These are phyloP conservation scores for Fusarium sp. DNA, from an alignment of 2,329 filamentous ascomycete genomes.

Conservation along the genomic window DNA sequence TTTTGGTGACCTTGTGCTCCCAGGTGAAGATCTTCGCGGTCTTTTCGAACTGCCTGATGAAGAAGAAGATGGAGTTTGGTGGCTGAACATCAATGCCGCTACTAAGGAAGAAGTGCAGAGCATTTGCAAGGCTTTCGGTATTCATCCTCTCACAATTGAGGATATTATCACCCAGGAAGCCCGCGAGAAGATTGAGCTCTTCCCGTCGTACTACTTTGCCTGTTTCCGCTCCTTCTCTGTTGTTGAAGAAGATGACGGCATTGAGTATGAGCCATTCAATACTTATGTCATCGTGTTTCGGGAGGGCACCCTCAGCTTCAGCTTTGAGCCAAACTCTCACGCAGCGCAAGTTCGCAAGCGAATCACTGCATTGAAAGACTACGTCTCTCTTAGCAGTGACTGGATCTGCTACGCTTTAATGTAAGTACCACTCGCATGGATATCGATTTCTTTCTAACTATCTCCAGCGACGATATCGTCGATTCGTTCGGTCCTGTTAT, in stretches of 20 bases:
- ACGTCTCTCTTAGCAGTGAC: slow-evolving; percentile 92
- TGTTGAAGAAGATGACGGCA: slow-evolving; percentile 79
- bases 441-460: slow-evolving; percentile 38
- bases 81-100: slow-evolving; percentile 93
- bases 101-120: slow-evolving; percentile 88
- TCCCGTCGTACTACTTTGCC: slow-evolving; percentile 97
- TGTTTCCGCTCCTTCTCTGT: slow-evolving; percentile 93
- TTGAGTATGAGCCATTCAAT: slow-evolving; percentile 94
- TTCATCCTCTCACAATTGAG: slow-evolving; percentile 95
- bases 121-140: slow-evolving; percentile 92
- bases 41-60: slow-evolving; percentile 78
- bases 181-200: slow-evolving; percentile 97
- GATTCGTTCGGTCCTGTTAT: slow-evolving; percentile 95
- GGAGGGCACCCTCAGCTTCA: slow-evolving; percentile 94
- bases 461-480: slow-evolving; percentile 87
- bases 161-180: slow-evolving; percentile 96
- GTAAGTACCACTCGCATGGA: slow-evolving; percentile 61
- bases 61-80: slow-evolving; percentile 88
- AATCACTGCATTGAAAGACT: slow-evolving; percentile 93
- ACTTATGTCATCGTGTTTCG: slow-evolving; percentile 97
- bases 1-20: slow-evolving; percentile 86
- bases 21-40: slow-evolving; percentile 88
- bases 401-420: slow-evolving; percentile 99
- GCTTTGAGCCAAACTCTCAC: slow-evolving; percentile 87
- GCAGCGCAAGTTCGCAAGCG: slow-evolving; percentile 89